These are phyloP conservation scores for Tricholoma matsutake DNA, from an alignment of 768 basidiomycete genomes.

Conservation along the genomic window DNA sequence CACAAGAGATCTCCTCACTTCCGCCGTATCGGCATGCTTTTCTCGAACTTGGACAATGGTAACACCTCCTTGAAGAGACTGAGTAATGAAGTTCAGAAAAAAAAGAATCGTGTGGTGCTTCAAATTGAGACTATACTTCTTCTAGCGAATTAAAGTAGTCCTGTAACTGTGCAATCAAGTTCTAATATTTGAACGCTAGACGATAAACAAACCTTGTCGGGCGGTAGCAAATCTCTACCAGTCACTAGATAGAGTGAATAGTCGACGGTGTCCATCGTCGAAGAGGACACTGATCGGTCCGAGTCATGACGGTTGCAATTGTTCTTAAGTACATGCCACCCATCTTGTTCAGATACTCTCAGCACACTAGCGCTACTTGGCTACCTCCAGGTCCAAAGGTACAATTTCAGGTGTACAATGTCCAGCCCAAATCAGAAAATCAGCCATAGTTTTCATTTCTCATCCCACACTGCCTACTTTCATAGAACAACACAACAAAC, in stretches of 20 bases:
- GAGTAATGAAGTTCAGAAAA: neutral
- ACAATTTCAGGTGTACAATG: too few species aligned
- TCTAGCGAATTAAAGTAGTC: constrained; percentile 71
- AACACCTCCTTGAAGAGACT: constrained; percentile 85
- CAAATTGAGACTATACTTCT: constrained; percentile 44
- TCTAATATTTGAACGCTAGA: neutral
- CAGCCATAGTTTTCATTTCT: too few species aligned
- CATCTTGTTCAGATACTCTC: too few species aligned
- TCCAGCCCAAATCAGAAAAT: too few species aligned
- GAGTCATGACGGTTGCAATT: too few species aligned
- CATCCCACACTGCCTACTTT: too few species aligned
- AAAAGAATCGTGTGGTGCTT: neutral
- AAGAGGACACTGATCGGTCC: too few species aligned
- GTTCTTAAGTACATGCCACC: too few species aligned
- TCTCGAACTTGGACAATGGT: constrained; percentile 90
- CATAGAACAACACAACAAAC: too few species aligned
- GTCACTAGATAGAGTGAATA: constrained; percentile 88
- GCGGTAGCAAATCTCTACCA: constrained; percentile 71
- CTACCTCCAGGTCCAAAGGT: too few species aligned
- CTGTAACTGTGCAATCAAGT: constrained; percentile 30
- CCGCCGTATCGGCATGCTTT: constrained; percentile 76
- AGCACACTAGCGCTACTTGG: too few species aligned
- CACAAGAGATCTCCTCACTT: constrained; percentile 45
- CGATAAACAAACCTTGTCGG: constrained; percentile 55
- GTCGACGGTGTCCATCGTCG: constrained; percentile 34